phyloP scores from a whole-genome alignment of 108 stramenopile genomes.

The Seminavis robusta region DNA sequence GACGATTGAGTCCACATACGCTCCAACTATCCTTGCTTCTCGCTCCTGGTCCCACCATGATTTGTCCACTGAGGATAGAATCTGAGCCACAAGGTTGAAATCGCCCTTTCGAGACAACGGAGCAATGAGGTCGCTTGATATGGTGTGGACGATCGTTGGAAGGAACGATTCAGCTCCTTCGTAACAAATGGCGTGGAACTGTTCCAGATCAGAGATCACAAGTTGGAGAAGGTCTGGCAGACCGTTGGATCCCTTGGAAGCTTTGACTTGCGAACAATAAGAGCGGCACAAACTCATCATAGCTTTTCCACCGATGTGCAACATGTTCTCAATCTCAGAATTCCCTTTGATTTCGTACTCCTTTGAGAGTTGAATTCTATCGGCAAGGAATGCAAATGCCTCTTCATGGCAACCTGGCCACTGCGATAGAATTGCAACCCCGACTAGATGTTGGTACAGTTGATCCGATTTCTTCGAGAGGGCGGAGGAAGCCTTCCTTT shows the following conservation, averaged over 20 bases:
- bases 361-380: neutral
- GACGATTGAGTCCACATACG: conserved; percentile 18
- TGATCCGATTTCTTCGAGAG: neutral
- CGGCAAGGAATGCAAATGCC: conserved; percentile 10
- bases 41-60: conserved; percentile 23
- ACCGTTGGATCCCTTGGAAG: neutral
- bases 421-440: conserved; percentile 22
- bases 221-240: conserved; percentile 2
- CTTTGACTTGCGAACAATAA: neutral
- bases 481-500: neutral
- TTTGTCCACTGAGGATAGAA: neutral
- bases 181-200: conserved; percentile 39
- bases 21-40: conserved; percentile 11
- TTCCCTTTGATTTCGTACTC: neutral
- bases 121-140: conserved; percentile 10
- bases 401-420: conserved; percentile 30
- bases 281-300: conserved; percentile 1
- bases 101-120: conserved; percentile 15
- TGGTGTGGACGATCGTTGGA: neutral
- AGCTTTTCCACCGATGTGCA: neutral
- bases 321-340: conserved; percentile 30
- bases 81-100: conserved; percentile 12
- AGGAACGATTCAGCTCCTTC: conserved; percentile 6
- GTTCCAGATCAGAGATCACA: conserved; percentile 55
- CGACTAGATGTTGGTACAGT: conserved; percentile 20